Conservation (phyloP, 495 filamentous ascomycete species). For the Lichenothelia convexa region DNA sequence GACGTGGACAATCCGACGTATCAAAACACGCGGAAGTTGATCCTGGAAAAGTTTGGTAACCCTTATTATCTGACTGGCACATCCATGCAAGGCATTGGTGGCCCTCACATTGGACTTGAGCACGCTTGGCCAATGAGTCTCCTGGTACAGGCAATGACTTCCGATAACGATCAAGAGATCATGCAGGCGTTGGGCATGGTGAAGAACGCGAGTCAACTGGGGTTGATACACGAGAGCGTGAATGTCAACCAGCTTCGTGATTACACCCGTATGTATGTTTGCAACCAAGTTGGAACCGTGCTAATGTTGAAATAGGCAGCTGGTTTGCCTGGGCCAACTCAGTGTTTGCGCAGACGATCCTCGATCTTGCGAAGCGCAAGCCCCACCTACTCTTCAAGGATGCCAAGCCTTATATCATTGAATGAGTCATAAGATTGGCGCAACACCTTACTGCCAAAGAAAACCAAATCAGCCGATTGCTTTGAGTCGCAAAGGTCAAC, state of each 20-base stretch:
- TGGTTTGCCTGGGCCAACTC: conserved; percentile 99
- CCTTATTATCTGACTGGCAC: conserved; percentile 72
- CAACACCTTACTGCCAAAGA: too few species aligned
- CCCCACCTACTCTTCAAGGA: conserved; percentile 69
- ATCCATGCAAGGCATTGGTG: conserved; percentile 79
- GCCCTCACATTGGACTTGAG: conserved; percentile 61
- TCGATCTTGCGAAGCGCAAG: conserved; percentile 71
- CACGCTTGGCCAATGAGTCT: conserved; percentile 98
- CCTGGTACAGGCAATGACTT: conserved; percentile 78
- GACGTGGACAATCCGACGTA: conserved; percentile 48
- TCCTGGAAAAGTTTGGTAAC: conserved; percentile 60
- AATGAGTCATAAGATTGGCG: conserved; percentile 3
- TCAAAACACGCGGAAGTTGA: conserved; percentile 80
- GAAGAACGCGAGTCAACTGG: conserved; percentile 49
- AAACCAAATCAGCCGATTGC: too few species aligned
- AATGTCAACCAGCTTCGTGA: conserved; percentile 55
- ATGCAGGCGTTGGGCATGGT: conserved; percentile 50
- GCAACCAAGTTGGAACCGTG: neutral
- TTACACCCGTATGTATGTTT: conserved; percentile 50
- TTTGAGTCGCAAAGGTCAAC: too few species aligned
- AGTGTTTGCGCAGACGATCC: conserved; percentile 83
- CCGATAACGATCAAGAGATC: conserved; percentile 75
- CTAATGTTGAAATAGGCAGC: conserved; percentile 35
- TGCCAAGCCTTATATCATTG: conserved; percentile 17
- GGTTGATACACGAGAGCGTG: conserved; percentile 82